A percentile compares a stretch with the other conserved stretches of the same genome.
Evolutionary conservation across 2,329 filamentous ascomycete genomes (phyloP).

Genomic region (Pseudocercospora musae): DNA sequence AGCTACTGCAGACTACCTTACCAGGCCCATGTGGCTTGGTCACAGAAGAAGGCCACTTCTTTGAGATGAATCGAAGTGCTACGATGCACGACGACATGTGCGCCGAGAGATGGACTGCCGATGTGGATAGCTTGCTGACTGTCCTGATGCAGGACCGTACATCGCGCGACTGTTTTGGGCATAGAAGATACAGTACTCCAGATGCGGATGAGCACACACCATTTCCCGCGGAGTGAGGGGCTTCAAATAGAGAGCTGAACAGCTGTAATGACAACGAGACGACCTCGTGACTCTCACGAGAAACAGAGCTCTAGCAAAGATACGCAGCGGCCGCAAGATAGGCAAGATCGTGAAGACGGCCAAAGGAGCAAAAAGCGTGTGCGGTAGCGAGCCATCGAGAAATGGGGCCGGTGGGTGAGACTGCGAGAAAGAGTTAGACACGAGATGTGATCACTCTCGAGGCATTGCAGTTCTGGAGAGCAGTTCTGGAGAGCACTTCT

Average conservation of each 20-base stretch:
- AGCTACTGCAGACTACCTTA: neutral
- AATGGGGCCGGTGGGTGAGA: neutral
- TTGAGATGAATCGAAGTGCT: neutral
- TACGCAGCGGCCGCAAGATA: neutral
- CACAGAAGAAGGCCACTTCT: neutral
- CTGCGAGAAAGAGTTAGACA: neutral
- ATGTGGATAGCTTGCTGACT: neutral
- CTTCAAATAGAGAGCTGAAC: too few species aligned
- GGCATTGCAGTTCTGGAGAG: neutral
- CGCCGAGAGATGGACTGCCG: neutral
- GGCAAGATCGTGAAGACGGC: neutral
- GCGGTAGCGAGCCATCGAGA: constrained; percentile 4
- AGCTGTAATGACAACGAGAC: too few species aligned
- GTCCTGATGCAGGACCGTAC: neutral
- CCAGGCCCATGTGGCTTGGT: neutral
- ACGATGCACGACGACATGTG: neutral
- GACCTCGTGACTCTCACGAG: too few species aligned
- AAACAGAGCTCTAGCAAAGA: neutral
- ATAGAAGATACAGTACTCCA: neutral
- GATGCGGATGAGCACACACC: neutral
- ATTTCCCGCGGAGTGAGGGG: neutral
- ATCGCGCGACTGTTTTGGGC: neutral
- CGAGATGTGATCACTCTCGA: neutral
- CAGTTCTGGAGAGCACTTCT: too few species aligned
- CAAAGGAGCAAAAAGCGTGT: constrained; percentile 11